Evolutionary conservation across 2,329 filamentous ascomycete species (phyloP), one percentile per base, ranked within the genome.

Genomic region (Talaromyces sp.): DNA sequence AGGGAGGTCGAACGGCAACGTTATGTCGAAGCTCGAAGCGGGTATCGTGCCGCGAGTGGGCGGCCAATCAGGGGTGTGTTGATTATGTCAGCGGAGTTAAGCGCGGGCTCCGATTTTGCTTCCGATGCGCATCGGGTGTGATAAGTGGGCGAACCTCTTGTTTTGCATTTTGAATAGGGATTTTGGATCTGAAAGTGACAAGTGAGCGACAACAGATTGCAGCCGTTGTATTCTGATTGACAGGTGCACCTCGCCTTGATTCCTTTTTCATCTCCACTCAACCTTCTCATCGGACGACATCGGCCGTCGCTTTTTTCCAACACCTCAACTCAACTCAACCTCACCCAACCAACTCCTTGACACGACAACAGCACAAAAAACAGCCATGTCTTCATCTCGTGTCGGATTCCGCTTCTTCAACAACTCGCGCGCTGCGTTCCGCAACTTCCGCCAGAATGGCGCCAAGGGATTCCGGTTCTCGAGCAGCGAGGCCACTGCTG

Each of bases 381-480:
- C 64, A 61, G 67, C 54, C 58, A 58, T 62, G 63, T 61, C 59
- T 79, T 81, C 82, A 62, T 81, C 82, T 71, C 83, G 84, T 64
- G 77, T 82, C 66, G 83, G 82, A 63, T 77, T 86, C 69, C 84
- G 85, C 70, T 79, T 83, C 70, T 80, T 81, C 72, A 81, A 83
- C 71, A 77, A 76, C 73, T 73, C 78, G 59, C 73, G 74, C 60
- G 68, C 70, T 71, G 81, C 81, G 70, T 79, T 74, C 80, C 83
- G 75, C 75, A 82, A 77, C 74, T 82, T 77, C 82, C 84, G 80
- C 70, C 73, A 75, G 69, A 74, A 73, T 68, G 71, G 73, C 68
- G 76, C 78, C 71, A 76, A 74, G 63, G 70, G 82, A 67, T 86
- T 85, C 71, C 85, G 90, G 74, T 91, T 85, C 76, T 87, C 90